Conservation (phyloP, 2,329 filamentous ascomycete genomes). For the Sporothrix humicola region DNA sequence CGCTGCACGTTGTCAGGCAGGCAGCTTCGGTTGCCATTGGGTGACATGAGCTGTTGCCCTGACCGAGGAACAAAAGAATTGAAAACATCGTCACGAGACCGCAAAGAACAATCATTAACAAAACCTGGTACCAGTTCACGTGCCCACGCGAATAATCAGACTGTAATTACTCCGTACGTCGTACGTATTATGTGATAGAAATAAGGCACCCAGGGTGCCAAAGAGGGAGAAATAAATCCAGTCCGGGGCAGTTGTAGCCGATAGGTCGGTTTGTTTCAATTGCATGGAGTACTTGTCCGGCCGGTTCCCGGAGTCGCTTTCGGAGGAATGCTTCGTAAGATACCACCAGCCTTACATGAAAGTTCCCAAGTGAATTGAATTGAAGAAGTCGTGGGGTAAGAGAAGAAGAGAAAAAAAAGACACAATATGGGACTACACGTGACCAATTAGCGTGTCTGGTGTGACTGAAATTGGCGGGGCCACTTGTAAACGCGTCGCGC, state of each 20-base stretch:
- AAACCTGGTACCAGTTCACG: background rate
- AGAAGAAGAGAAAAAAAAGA: no score
- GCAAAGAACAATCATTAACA: no score
- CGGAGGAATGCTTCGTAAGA: no score
- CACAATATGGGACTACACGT: background rate
- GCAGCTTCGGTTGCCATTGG: background rate
- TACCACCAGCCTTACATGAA: no score
- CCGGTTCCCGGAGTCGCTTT: no score
- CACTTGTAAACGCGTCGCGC: constrained; percentile 31
- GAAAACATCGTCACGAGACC: background rate
- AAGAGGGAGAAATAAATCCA: background rate
- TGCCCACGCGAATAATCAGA: background rate
- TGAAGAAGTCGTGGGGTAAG: no score
- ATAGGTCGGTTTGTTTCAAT: no score
- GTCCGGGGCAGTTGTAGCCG: no score
- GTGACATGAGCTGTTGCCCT: background rate
- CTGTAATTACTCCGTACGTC: background rate
- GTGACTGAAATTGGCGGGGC: constrained; percentile 1
- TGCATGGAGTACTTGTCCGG: no score
- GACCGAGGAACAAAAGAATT: background rate
- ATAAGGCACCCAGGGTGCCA: background rate
- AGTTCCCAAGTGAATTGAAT: no score
- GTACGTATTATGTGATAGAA: no score
- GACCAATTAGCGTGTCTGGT: background rate
- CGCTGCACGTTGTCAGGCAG: background rate